Evolutionary conservation across 371 early-diverging fungal genomes (phyloP), one percentile per base, ranked within the genome.

Genomic region (Apophysomyces variabilis): DNA sequence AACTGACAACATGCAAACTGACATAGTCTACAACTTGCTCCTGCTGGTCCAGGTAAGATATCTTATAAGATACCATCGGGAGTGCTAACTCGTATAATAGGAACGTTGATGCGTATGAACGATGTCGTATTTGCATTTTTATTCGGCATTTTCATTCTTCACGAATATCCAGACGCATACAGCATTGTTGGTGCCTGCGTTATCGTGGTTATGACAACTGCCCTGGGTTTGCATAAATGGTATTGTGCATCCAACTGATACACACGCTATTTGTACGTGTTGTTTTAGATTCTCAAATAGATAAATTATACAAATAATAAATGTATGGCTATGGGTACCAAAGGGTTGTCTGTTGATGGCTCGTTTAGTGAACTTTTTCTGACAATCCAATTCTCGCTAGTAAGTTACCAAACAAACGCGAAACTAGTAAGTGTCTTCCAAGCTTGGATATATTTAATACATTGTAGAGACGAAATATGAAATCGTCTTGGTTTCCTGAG

Each of bases 51-150:
- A 4, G 90, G 71, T 70, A 69, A 60, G 14, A 4, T 41, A 8
- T 1, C 21, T 9, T 7, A 7, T 18, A 45, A n/a, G 13, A 18
- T 45, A 21, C 21, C 21, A 5, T 21, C 5, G 16, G 12, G 45
- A n/a, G 9, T 8, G 5, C 54, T 50, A 9, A 50, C 58, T 21
- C 35, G 21, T 59, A 9, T 26, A 38, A 38, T 47, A 60, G 69
- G 62, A 35, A 89, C 89, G 1, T 45, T 93, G 67, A 87, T 92
- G 86, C 87, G 92, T 44, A 88, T 87, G 72, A 76, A 86, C 58
- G 93, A 93, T 68, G 86, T 93, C 7, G 85, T 90, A 4, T 92
- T 92, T 78, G 92, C 92, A 4, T 92, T 89, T 74, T 16, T 90
- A 9, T 87, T 89, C 71, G 92, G 92, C 37, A 80, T 90, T 44